A percentile compares a stretch with the other conserved stretches of the same genome.
Evolutionary conservation across 2,329 filamentous ascomycete species (phyloP).

Genomic region (Dryadomyces sulphureus): DNA sequence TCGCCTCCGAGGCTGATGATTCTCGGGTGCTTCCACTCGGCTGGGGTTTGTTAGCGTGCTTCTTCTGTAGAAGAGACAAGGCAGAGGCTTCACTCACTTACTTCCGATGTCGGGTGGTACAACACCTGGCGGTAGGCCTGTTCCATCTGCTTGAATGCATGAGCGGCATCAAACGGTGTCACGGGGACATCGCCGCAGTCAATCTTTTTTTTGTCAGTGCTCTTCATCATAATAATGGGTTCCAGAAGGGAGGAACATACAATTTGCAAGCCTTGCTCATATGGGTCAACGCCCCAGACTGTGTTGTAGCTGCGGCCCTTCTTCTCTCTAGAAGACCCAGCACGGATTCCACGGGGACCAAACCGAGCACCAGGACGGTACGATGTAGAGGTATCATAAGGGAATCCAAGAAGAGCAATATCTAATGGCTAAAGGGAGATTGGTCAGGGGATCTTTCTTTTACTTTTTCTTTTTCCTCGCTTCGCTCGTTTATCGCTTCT

Average conservation of each 20-base stretch:
- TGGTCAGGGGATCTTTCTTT: too few relatives aligned
- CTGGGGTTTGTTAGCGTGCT: neutral
- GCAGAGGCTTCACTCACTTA: neutral
- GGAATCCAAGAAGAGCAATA: conserved; percentile 10
- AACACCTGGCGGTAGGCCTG: conserved; percentile 8
- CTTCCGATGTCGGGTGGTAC: conserved; percentile 5
- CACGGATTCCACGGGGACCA: conserved; percentile 9
- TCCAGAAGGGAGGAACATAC: neutral
- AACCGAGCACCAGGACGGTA: conserved; percentile 11
- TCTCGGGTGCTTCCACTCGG: conserved; percentile 6
- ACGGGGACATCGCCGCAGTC: conserved; percentile 13
- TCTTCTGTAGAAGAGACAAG: too few relatives aligned
- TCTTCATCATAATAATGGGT: neutral
- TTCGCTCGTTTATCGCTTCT: too few relatives aligned
- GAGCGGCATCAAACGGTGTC: conserved; percentile 11
- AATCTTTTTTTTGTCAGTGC: neutral
- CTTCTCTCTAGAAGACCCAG: conserved; percentile 9
- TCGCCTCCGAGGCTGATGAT: conserved; percentile 15
- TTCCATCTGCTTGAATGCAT: conserved; percentile 14
- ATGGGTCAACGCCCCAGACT: conserved; percentile 8
- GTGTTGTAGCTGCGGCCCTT: conserved; percentile 10
- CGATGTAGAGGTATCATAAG: conserved; percentile 11
- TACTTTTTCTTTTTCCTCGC: too few relatives aligned
- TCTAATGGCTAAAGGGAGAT: conserved; percentile 5
- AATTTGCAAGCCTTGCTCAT: conserved; percentile 5